These are phyloP conservation scores for Diaporthe citrichinensis DNA, from an alignment of 2,329 filamentous ascomycete species.

Conservation along the genomic window DNA sequence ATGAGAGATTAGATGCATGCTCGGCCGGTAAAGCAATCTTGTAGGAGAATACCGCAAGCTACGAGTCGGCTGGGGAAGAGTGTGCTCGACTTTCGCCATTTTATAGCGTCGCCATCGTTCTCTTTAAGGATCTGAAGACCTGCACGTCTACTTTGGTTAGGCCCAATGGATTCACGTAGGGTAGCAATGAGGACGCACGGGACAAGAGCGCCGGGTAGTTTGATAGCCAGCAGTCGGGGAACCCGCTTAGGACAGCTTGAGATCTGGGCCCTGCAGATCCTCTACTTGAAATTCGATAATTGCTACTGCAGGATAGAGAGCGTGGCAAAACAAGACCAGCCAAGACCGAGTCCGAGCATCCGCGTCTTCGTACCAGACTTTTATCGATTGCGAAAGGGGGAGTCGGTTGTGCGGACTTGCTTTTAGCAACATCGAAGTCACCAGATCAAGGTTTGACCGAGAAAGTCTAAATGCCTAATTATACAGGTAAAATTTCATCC, in stretches of 20 bases:
- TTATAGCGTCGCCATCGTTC: not conserved
- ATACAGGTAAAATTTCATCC: not conserved
- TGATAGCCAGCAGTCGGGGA: not conserved
- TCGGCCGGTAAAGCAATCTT: not conserved
- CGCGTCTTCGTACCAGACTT: not conserved
- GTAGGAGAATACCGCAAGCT: not conserved
- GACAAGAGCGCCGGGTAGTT: not conserved
- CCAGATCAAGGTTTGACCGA: constrained; percentile 10
- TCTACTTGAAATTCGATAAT: not conserved
- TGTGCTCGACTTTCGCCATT: no score
- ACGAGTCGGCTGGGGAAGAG: not conserved
- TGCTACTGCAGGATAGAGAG: not conserved
- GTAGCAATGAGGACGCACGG: constrained; percentile 13
- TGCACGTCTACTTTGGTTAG: no score
- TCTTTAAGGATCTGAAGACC: not conserved
- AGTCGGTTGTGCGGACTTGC: not conserved
- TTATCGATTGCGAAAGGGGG: no score
- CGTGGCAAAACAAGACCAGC: constrained; percentile 16
- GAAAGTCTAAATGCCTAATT: constrained; percentile 12
- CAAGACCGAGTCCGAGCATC: constrained; percentile 2
- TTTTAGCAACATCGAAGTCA: not conserved
- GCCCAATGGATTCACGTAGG: not conserved
- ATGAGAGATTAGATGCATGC: not conserved
- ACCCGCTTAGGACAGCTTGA: not conserved
- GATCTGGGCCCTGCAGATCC: constrained; percentile 1